Percentiles rank a stretch among this genome's conserved stretches.
Evolutionary conservation across 2,329 filamentous ascomycete genomes (phyloP).

Genomic region (Aspergillus clavatus): DNA sequence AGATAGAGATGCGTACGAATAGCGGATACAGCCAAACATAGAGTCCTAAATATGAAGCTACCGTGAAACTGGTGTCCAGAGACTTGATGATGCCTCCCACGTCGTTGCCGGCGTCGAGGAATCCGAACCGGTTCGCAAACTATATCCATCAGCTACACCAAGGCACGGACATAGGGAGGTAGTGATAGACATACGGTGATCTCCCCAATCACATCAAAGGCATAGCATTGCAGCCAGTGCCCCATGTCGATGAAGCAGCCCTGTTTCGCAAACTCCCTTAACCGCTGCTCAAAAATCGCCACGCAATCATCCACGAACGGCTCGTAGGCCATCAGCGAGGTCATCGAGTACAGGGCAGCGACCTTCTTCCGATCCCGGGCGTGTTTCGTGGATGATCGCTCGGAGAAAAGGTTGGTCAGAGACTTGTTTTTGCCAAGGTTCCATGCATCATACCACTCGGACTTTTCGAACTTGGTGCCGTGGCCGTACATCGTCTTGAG

Average conservation of each 20-base stretch:
- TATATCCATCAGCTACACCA: no score
- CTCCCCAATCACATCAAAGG: slow-evolving; percentile 46
- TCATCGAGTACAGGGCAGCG: slow-evolving; percentile 46
- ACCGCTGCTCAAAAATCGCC: slow-evolving; percentile 36
- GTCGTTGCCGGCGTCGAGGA: slow-evolving; percentile 46
- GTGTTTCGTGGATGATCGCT: slow-evolving; percentile 22
- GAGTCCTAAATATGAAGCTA: no score
- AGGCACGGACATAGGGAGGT: no score
- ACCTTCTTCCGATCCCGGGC: slow-evolving; percentile 43
- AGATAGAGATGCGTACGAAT: no score
- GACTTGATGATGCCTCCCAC: slow-evolving; percentile 44
- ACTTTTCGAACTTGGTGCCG: slow-evolving; percentile 39
- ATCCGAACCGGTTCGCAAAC: slow-evolving; percentile 29
- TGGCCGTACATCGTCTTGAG: slow-evolving; percentile 42
- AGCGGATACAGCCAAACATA: no score
- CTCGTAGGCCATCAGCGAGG: slow-evolving; percentile 47
- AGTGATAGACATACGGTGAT: no score
- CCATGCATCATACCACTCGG: slow-evolving; percentile 33
- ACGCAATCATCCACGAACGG: slow-evolving; percentile 47
- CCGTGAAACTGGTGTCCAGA: no score
- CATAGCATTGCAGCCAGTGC: slow-evolving; percentile 37
- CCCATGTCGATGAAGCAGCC: slow-evolving; percentile 33
- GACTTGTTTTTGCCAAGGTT: slow-evolving; percentile 31
- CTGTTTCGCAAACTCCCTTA: slow-evolving; percentile 35
- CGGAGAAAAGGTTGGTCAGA: slow-evolving; percentile 18